Evolutionary conservation across 2,329 filamentous ascomycete species (phyloP), one percentile per base, ranked within the genome.

Genomic region (Didymella sp.): DNA sequence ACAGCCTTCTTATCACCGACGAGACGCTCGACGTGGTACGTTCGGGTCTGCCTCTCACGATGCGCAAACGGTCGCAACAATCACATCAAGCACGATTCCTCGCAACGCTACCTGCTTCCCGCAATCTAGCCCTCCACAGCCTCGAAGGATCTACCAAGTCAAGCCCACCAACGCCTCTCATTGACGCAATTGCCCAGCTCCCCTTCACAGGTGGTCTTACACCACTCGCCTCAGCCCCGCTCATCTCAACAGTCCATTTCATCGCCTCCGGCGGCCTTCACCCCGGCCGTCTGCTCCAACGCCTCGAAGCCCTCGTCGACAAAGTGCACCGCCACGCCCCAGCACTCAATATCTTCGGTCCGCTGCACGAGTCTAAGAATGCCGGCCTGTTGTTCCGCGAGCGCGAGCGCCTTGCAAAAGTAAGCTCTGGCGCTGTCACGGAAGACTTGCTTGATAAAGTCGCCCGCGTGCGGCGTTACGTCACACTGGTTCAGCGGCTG

Each of bases 301-400:
- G 72, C 27, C 59, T 76, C 6, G 73, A 76, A 56, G 66, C 60
- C 11, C 63, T 76, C 12, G 63, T 76, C 21, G 71, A 72, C 31
- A 76, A 76, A 51, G 63, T 74, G 0, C 68, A 75, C 42, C 61
- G 61, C 15, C 66, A 72, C 12, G 41, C 68, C 2, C 68, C 69
- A 1, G 57, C 64, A 8, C 66, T 71, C 5, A 51, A 61, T 8
- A 61, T 72, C 33, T 73, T 73, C 35, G 73, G 73, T 4, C 66
- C 71, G 0, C 60, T 74, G 0, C 62, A 71, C 48, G 63, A 68
- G 19, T 40, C 59, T 7, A 54, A 61, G 2, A 67, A 75, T 44
- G 62, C 67, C 2, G 61, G 61, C 6, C 47, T 65, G 0, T 61
- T 69, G 2, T 70, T 70, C 58, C 70, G 69, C 30, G 71, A 72